A percentile compares a stretch with the other conserved stretches of the same genome.
Evolutionary conservation across 768 basidiomycete species (phyloP).

Genomic region (Lentinula raphanica): DNA sequence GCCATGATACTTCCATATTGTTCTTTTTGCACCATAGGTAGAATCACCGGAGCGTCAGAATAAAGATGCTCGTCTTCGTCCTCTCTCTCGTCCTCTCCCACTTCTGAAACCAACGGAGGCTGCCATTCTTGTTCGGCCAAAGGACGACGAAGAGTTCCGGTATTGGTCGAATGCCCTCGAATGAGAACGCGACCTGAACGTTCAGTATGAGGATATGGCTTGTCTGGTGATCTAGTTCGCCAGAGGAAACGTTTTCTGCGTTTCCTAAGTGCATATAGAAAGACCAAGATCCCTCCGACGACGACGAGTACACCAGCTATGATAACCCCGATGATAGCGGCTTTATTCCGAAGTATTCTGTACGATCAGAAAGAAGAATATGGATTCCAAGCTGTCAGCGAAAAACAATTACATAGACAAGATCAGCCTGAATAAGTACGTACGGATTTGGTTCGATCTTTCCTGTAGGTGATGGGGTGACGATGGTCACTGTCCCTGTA

Average conservation of each 20-base stretch:
- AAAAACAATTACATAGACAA: background rate
- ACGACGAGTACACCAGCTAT: background rate
- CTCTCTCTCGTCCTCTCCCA: background rate
- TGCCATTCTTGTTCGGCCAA: background rate
- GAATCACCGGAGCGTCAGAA: background rate
- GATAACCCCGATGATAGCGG: constrained; percentile 1
- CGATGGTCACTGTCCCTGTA: background rate
- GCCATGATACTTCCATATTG: background rate
- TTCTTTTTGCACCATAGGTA: background rate
- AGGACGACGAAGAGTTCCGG: background rate
- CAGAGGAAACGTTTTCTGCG: background rate
- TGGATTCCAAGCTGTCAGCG: background rate
- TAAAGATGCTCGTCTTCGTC: background rate
- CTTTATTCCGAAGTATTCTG: constrained; percentile 3
- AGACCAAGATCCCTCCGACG: background rate
- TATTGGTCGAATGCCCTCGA: background rate
- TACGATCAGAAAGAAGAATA: background rate
- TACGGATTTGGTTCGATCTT: constrained; percentile 1
- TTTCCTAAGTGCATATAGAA: background rate
- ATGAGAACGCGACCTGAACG: background rate
- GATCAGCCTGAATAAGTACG: background rate
- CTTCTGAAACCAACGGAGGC: background rate
- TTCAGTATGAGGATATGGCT: background rate
- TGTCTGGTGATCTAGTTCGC: background rate
- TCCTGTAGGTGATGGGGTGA: background rate